Evolutionary conservation across 345 rosid genomes (phyloP), one percentile per base, ranked within the genome.

Genomic region (Arabidopsis suecica): DNA sequence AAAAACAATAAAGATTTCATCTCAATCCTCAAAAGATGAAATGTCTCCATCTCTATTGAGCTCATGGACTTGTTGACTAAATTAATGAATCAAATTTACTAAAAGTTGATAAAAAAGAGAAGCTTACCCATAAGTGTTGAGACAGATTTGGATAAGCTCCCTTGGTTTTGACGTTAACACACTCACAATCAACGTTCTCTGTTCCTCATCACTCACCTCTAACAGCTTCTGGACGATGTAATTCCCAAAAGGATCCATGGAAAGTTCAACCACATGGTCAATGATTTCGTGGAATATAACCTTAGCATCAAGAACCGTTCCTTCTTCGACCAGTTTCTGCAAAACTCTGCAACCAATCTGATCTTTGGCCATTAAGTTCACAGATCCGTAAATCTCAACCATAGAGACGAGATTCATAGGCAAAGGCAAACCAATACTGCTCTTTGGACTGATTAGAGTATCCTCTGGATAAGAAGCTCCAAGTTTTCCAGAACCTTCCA

Each of bases 211-310:
- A 67, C 86, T 77, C 16, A 70, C 81, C 3, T 84, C 83, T 18
- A 88, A 42, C 44, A 86, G 73, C 82, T 83, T 88, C 83, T 88
- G 89, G 42, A 86, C 71, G 3, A 88, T 74, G 75, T 88, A 86
- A 53, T 88, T 88, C n/a, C 88, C 92, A 79, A 86, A 88, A 0
- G 87, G 86, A 74, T 88, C 84, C 67, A 77, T 81, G 61, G 87
- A 80, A 25, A 88, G 83, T 25, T 86, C 92, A 58, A 38, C 62
- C 3, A 84, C 61, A 72, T 88, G 75, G 48, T 71, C 82, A 47
- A 83, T 64, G 20, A 83, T 34, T 65, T 83, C 88, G 41, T 30
- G 55, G 38, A 81, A 83, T 51, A 88, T 71, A 7, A 75, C 47
- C 36, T 80, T 68, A 34, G 62, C 57, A 40, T 87, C 80, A 61